Conservation (phyloP, 2,329 filamentous ascomycete species). For the Hypoxylon sp. region DNA sequence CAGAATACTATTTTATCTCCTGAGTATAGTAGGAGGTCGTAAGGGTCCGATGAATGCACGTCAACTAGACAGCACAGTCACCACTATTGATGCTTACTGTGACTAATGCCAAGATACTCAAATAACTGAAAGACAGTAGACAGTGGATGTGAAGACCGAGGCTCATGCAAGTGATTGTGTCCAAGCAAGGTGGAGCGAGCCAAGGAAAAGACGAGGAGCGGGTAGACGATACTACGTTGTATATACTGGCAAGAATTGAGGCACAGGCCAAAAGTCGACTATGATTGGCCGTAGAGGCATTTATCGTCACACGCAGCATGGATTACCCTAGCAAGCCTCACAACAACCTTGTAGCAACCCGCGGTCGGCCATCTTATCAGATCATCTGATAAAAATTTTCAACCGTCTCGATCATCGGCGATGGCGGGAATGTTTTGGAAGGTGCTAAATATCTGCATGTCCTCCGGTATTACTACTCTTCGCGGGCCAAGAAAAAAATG, state of each 20-base stretch:
- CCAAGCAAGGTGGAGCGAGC: slow-evolving; percentile 13
- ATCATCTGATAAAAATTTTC: slow-evolving; percentile 49
- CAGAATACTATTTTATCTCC: background rate
- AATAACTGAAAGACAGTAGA: background rate
- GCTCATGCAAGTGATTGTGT: slow-evolving; percentile 5
- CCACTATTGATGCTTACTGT: slow-evolving; percentile 4
- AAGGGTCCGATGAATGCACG: background rate
- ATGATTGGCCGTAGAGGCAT: slow-evolving; percentile 28
- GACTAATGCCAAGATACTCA: slow-evolving; percentile 41
- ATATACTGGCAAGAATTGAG: slow-evolving; percentile 12
- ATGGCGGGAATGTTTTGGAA: slow-evolving; percentile 26
- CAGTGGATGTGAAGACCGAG: slow-evolving; percentile 10
- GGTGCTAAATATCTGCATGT: slow-evolving; percentile 14
- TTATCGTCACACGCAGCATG: slow-evolving; percentile 20
- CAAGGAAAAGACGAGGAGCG: slow-evolving; percentile 11
- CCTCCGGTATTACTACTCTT: slow-evolving; percentile 15
- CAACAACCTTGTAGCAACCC: slow-evolving; percentile 27
- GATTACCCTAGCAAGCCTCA: slow-evolving; percentile 17
- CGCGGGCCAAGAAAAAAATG: slow-evolving; percentile 1
- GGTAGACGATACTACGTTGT: slow-evolving; percentile 29
- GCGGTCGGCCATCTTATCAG: slow-evolving; percentile 44
- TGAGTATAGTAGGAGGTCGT: background rate
- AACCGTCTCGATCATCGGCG: slow-evolving; percentile 17
- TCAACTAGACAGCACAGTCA: background rate
- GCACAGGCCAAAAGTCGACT: slow-evolving; percentile 12